Base-by-base conservation (phyloP, 352 stramenopile genomes). In the Globisporangium solare region DNA sequence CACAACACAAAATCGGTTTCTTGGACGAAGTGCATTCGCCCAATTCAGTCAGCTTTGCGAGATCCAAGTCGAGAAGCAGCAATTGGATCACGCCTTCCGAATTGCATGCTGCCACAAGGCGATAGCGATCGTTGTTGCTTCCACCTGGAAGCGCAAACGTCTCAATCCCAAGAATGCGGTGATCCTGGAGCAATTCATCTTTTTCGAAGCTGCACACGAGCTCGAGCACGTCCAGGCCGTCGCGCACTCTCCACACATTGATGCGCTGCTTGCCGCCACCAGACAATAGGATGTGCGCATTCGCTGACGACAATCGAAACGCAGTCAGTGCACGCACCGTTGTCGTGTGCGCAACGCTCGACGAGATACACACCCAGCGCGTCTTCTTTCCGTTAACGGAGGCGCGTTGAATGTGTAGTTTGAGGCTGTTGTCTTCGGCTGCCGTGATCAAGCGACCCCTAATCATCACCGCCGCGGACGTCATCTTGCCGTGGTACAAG, bases 1-100 rank as follows among this genome's bases (percentile, higher is more conserved):
- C 70, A 27, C 82, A 93, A 14, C 71, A 88, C 32, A 95, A 61
- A 56, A 95, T 93, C 12, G 86, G 86, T 47, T 95, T 95, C 61
- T 83, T 78, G 6, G 79, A 92, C 6, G 58, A 67, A 35, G 64
- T 68, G 47, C 73, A 86, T 48, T 85, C 65, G 3, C 80, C 82
- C 21, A 91, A 51, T 22, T 88, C 74, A 1, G 75, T 43, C 10
- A 77, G 47, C 2, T 56, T 56, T 18, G 56, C 52, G 1, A 47
- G 42, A 1, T 57, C 60, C 13, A 88, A 20, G 52, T 92, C 72
- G 18, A 92, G 51, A 8, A 92, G 55, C 52, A 92, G 58, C 27
- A 92, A 37, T 42, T 87, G 77, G 46, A 80, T 72, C 42, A 67
- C 66, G 2, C 86, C 86, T 58, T 95, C 86, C 13, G 84, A 94